Base-by-base conservation (phyloP, 768 basidiomycete genomes). In the Leccinum variicolor region DNA sequence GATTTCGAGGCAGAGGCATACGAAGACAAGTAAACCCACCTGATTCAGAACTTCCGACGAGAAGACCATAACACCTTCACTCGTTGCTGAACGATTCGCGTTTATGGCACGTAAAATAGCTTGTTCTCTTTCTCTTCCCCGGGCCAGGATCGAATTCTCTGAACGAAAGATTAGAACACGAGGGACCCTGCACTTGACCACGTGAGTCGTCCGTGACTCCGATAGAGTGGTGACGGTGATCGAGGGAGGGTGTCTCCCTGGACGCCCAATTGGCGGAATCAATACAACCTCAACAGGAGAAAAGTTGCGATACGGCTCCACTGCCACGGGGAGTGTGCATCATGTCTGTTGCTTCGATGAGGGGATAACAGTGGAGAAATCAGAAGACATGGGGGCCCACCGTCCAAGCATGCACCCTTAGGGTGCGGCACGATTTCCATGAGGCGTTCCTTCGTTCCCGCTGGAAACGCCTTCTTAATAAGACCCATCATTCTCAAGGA, bases 361-460 rank as follows among this genome's bases (percentile, higher is more conserved):
- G 15, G 62, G 65, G 52, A 62, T 28, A 31, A 68, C 59, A 53
- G 55, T 61, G 64, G 66, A 53, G 23, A 36, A 41, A 60, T 26
- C 55, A 50, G 29, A 23, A 46, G 36, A 43, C 50, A 60, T 53
- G 53, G 47, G 54, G 41, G 49, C 13, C 52, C 56, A 66, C 53
- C 53, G 48, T 56, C 41, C 53, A 62, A 39, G 56, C 67, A 59
- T 54, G 63, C 56, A 63, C 55, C 31, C 61, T 50, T 11, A 31
- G 29, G 29, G 57, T 70, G 69, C 66, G 61, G 69, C 69, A 71
- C 57, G 56, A 57, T 62, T 70, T 47, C 62, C 69, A 70, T 65
- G 69, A 70, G 69, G 69, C 69, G 50, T 59, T 53, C 57, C 57
- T 62, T 55, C 41, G 41, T 58, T 54, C 61, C 57, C 56, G 58